Percentiles rank a stretch among this genome's conserved stretches.
Conservation (phyloP, 192 early-diverging fungal species). For the Phlyctochytrium bullatum region DNA sequence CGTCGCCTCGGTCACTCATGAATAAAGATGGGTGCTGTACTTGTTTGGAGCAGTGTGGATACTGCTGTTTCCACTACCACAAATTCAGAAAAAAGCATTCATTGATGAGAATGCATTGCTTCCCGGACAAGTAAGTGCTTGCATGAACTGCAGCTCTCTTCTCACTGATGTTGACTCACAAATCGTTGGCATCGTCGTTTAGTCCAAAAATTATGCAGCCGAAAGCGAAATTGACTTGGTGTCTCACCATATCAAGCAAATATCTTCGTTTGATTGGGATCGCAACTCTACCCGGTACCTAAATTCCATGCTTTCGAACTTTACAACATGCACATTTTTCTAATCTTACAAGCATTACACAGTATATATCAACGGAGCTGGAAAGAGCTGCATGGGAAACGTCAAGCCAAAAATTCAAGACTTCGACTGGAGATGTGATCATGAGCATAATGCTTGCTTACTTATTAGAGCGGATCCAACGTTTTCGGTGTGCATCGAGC, state of each 20-base stretch:
- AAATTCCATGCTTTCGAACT: no score
- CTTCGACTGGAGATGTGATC: no score
- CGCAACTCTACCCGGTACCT: no score
- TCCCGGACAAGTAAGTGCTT: conserved; percentile 38
- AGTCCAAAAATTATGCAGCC: conserved; percentile 10
- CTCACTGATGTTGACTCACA: background rate
- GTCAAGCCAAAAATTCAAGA: no score
- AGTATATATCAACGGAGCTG: no score
- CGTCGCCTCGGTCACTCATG: no score
- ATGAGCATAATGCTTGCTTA: conserved; percentile 30
- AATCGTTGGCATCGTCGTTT: background rate
- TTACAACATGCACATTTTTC: no score
- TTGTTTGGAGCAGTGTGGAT: background rate
- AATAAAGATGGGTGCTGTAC: background rate
- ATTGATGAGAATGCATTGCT: conserved; percentile 52
- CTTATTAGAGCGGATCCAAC: conserved; percentile 56
- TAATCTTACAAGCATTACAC: no score
- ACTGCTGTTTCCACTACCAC: conserved; percentile 2
- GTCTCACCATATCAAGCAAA: conserved; percentile 5
- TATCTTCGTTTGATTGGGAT: no score
- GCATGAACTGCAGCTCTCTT: no score
- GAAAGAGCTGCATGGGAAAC: no score
- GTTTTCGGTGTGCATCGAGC: conserved; percentile 79
- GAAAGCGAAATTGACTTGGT: conserved; percentile 6
- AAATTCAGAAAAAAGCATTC: background rate